Conservation (phyloP, 192 early-diverging fungal species). For the Gamsiella multidivaricata region DNA sequence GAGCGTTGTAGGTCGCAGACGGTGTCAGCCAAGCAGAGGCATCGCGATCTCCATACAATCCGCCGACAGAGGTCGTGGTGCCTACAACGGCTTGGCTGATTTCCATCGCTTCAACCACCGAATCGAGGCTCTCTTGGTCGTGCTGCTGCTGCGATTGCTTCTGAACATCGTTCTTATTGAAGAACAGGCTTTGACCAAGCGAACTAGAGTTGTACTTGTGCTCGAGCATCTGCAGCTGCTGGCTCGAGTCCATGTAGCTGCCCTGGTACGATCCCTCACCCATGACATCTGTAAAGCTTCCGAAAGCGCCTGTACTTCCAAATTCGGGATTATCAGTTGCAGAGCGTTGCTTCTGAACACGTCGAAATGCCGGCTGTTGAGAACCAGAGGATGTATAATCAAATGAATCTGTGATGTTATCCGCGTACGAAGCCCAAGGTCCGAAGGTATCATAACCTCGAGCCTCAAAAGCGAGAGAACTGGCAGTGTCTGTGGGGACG, state of each 20-base stretch:
- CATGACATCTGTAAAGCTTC: constrained; percentile 4
- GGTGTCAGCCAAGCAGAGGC: constrained; percentile 22
- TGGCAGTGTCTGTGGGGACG: not conserved
- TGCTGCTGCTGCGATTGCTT: constrained; percentile 8
- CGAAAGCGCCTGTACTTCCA: not conserved
- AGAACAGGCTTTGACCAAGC: not conserved
- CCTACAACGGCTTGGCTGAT: constrained; percentile 8
- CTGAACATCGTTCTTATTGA: not conserved
- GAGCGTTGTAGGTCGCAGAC: constrained; percentile 4
- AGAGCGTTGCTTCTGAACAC: constrained; percentile 22
- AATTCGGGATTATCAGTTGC: constrained; percentile 14
- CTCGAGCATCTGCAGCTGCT: constrained; percentile 32
- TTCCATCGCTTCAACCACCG: constrained; percentile 34
- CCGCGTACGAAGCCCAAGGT: not conserved
- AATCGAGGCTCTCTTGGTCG: constrained; percentile 6
- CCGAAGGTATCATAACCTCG: not conserved
- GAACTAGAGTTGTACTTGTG: constrained; percentile 18
- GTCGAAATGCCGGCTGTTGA: not conserved
- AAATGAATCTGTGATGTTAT: constrained; percentile 1
- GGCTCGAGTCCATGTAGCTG: constrained; percentile 28
- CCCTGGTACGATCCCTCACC: not conserved
- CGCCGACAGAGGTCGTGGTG: not conserved
- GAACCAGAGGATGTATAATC: not conserved
- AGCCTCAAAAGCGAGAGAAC: not conserved
- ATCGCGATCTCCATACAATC: constrained; percentile 29